Conservation (phyloP, 2,329 filamentous ascomycete genomes). For the Cercospora brassicicola region DNA sequence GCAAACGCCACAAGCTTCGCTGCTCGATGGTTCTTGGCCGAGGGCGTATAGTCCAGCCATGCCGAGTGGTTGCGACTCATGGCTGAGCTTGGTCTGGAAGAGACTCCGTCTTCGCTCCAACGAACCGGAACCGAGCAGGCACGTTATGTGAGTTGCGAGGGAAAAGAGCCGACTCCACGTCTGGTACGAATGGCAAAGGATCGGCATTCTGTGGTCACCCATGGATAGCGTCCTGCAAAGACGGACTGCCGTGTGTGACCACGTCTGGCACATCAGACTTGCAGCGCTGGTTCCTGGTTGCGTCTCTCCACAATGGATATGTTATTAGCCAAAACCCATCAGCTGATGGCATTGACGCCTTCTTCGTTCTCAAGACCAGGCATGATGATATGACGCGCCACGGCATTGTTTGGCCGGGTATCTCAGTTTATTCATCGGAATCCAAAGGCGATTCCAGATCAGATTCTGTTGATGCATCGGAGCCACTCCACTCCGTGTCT, state of each 20-base stretch:
- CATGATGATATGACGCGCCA: background rate
- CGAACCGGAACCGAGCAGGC: background rate
- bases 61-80: background rate
- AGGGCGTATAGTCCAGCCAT: background rate
- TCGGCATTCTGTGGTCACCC: background rate
- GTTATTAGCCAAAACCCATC: background rate
- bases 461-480: background rate
- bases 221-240: background rate
- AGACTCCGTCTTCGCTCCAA: background rate
- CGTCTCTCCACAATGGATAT: background rate
- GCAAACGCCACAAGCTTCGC: background rate
- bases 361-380: background rate
- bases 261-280: background rate
- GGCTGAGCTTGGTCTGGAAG: background rate
- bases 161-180: background rate
- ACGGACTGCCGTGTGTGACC: background rate
- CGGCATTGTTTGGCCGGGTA: background rate
- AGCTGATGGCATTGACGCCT: background rate
- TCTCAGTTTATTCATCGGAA: background rate
- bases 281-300: background rate
- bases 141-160: no score
- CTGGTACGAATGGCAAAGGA: background rate
- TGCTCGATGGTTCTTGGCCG: background rate
- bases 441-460: background rate
- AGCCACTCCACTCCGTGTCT: background rate